Conservation (phyloP, 305 asterid species). For the Ajuga reptans region DNA sequence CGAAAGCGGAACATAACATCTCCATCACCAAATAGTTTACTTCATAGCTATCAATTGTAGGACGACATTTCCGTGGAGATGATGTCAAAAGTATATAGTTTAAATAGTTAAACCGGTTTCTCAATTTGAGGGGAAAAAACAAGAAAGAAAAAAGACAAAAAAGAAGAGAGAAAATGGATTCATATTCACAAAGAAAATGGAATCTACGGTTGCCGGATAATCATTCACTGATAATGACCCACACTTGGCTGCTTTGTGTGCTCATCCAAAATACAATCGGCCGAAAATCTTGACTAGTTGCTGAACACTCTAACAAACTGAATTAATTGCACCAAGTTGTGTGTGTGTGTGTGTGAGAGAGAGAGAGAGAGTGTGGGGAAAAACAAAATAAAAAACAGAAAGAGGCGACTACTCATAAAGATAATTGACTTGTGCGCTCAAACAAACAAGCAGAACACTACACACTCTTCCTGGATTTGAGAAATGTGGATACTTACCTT, state of each 20-base stretch:
- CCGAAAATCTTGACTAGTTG: background rate
- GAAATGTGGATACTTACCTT: background rate
- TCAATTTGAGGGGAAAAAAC: too few species aligned
- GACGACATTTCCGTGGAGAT: too few species aligned
- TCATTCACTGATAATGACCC: constrained; percentile 8
- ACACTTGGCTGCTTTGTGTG: background rate
- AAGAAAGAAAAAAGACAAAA: too few species aligned
- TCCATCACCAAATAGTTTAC: too few species aligned
- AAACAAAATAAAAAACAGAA: background rate
- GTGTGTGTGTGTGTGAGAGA: too few species aligned
- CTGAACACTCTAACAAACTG: background rate
- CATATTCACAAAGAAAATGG: background rate
- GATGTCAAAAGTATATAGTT: too few species aligned
- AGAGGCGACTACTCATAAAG: background rate
- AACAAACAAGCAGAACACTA: background rate
- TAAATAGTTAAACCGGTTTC: too few species aligned
- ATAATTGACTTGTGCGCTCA: background rate
- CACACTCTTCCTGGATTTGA: background rate
- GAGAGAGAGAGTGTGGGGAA: background rate
- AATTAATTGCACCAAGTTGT: background rate
- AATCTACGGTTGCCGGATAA: constrained; percentile 9
- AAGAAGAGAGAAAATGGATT: too few species aligned
- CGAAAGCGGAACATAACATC: too few species aligned
- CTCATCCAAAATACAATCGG: background rate
- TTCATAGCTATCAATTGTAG: too few species aligned